phyloP scores from a whole-genome alignment of 1,284 basidiomycete species.

The Pseudomicrostroma phylloplanum region DNA sequence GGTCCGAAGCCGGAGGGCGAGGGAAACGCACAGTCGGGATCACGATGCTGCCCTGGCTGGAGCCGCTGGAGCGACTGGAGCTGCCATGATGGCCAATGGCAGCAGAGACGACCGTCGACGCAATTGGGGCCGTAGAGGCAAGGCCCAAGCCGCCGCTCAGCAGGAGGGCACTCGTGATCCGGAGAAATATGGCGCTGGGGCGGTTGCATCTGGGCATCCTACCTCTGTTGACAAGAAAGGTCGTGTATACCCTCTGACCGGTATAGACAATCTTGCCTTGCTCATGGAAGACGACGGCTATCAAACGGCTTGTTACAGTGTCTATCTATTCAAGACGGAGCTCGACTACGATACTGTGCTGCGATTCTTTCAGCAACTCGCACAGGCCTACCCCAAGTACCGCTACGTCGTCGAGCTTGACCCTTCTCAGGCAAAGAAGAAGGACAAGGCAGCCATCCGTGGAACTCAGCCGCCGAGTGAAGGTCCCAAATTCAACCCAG shows the following conservation, averaged over 20 bases:
- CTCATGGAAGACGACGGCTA: constrained; percentile 47
- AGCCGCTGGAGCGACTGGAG: background rate
- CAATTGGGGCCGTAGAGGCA: background rate
- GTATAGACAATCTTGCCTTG: constrained; percentile 47
- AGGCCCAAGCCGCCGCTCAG: background rate
- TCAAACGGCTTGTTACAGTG: constrained; percentile 47
- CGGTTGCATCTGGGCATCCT: constrained; percentile 17
- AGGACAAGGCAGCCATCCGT: background rate
- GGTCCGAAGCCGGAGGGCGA: no score
- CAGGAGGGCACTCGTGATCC: background rate
- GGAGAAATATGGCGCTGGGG: constrained; percentile 14
- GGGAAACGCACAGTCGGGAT: background rate
- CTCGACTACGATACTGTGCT: constrained; percentile 43
- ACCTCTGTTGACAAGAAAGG: constrained; percentile 24
- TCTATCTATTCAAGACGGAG: constrained; percentile 46
- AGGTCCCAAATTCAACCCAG: constrained; percentile 16
- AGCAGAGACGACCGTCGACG: background rate
- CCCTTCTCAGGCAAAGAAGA: constrained; percentile 19
- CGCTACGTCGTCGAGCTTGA: constrained; percentile 45
- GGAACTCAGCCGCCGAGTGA: background rate
- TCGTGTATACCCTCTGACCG: constrained; percentile 35
- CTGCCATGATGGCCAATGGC: background rate
- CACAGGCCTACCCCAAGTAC: constrained; percentile 46
- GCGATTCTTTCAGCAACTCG: constrained; percentile 45
- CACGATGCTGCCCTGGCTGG: background rate